Base-by-base conservation (phyloP, 2,329 filamentous ascomycete species). In the Pseudogymnoascus sp. region DNA sequence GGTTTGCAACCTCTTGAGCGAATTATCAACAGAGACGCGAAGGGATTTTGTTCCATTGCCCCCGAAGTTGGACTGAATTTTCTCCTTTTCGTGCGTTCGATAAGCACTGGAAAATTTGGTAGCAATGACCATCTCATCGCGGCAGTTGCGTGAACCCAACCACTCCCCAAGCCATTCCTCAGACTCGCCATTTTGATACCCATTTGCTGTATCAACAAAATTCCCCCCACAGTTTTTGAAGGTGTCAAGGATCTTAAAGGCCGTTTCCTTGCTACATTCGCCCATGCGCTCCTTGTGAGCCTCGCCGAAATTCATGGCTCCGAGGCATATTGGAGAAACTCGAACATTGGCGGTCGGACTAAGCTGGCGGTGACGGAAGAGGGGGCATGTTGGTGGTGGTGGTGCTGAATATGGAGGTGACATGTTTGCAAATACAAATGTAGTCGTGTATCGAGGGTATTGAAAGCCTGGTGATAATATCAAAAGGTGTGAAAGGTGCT, bases 131-230 rank as follows among this genome's bases (percentile, higher is more conserved):
- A 84, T 78, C 66, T 82, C 70, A 66, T 82, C 78, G 0, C 85
- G 79, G 67, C 81, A 82, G 8, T 74, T 69, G n/a, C 79, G 78
- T 1, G 68, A 61, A 0, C 70, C 62, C 76, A 85, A 80, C 82
- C 82, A 87, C 67, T 85, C 82, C 16, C 84, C 84, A 16, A 87
- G 69, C 79, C 79, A 84, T 11, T 64, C 68, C 66, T 87, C 84
- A 0, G 81, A 84, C 68, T 86, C 73, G 61, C 81, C 83, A 64
- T 79, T 68, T 67, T 87, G 83, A 73, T 87, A 87, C 74, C 81
- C 84, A 37, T 34, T 56, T 68, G 82, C 73, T 0, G 84, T 88
- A 73, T 89, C 86, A 70, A 89, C 85, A 71, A 89, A 87, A 74
- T 89, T 89, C 5, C 86, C 86, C 4, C 85, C 85, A 0, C 78